A percentile compares a stretch with the other conserved stretches of the same genome.
phyloP scores from a whole-genome alignment of 2,329 filamentous ascomycete genomes.

The Claviceps sp. region DNA sequence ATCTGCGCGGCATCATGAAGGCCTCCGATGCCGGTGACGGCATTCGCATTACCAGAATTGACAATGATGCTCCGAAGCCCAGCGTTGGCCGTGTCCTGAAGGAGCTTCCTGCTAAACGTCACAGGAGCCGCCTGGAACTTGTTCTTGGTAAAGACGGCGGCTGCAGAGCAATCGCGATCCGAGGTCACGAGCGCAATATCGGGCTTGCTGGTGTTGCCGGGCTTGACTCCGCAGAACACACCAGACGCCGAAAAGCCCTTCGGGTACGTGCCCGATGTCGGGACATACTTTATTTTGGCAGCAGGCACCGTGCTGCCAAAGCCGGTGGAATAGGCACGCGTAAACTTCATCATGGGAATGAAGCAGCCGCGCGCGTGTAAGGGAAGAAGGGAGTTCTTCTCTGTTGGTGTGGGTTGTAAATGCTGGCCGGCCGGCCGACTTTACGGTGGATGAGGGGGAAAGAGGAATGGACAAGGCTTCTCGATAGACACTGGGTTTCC shows the following conservation, averaged over 20 bases:
- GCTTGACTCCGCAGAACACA: constrained; percentile 85
- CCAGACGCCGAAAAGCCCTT: constrained; percentile 80
- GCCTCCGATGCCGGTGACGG: constrained; percentile 83
- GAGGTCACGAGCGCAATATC: constrained; percentile 84
- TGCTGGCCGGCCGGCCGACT: constrained; percentile 1
- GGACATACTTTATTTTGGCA: constrained; percentile 83
- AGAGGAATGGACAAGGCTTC: not conserved
- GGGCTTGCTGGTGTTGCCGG: constrained; percentile 78
- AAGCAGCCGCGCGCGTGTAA: constrained; percentile 6
- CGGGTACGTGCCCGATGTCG: constrained; percentile 73
- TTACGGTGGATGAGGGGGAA: not conserved
- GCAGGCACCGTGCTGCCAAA: constrained; percentile 42
- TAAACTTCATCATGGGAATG: constrained; percentile 17
- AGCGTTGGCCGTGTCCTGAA: constrained; percentile 50
- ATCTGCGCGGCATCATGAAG: constrained; percentile 79
- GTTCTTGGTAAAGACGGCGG: constrained; percentile 94
- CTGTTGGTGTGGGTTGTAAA: not conserved
- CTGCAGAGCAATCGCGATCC: constrained; percentile 70
- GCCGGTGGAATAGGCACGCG: constrained; percentile 21
- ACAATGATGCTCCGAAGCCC: constrained; percentile 73
- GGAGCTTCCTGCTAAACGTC: constrained; percentile 62
- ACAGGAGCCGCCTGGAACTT: constrained; percentile 96
- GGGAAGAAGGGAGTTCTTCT: not conserved
- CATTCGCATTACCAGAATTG: constrained; percentile 95
- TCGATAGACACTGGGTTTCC: not conserved